Conservation (phyloP, 148 eudicot genomes). For the Vaccinium corymbosum region DNA sequence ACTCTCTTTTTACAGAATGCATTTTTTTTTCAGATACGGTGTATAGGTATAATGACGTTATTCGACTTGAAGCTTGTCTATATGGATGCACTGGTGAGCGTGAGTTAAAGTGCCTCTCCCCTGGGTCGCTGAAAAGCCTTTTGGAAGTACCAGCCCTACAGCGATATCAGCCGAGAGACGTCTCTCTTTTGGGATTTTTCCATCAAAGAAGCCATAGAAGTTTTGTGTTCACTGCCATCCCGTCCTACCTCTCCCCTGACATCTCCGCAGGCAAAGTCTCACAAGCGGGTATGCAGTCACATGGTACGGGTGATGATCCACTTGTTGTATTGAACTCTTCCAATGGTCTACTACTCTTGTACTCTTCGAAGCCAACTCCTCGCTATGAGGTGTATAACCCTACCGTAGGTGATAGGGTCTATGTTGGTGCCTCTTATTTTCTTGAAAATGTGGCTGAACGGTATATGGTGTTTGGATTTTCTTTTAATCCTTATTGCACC, state of each 20-base stretch:
- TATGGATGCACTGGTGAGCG: too few relatives aligned
- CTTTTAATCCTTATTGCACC: background rate
- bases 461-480: constrained; percentile 1
- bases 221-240: background rate
- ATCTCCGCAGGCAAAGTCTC: background rate
- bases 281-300: background rate
- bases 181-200: background rate
- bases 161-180: too few relatives aligned
- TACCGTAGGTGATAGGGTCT: background rate
- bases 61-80: too few relatives aligned
- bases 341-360: background rate
- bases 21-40: too few relatives aligned
- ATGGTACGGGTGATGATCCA: background rate
- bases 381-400: background rate
- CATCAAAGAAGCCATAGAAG: background rate
- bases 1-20: too few relatives aligned
- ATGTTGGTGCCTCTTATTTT: background rate
- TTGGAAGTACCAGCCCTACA: too few relatives aligned
- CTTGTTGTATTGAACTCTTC: background rate
- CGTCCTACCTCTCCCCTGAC: background rate
- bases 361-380: background rate
- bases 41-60: too few relatives aligned
- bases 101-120: too few relatives aligned
- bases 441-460: background rate
- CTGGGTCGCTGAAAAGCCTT: too few relatives aligned